Base-by-base conservation (phyloP, 352 stramenopile species). In the Nannochloropsis limnetica region DNA sequence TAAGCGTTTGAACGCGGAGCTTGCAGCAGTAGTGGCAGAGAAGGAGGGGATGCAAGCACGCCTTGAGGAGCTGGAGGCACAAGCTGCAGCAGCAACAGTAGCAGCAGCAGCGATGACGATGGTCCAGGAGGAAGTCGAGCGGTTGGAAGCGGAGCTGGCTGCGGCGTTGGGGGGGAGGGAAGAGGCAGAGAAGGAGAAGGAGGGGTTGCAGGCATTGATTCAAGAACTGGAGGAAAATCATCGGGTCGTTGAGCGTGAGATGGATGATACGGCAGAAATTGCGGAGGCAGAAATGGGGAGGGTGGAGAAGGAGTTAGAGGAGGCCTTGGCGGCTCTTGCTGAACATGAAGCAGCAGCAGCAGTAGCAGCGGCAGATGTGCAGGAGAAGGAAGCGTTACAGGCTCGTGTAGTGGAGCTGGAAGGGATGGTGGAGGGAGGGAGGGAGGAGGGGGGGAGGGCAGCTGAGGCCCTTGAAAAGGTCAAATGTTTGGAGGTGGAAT, bases 261-360 rank as follows among this genome's bases (percentile, higher is more conserved):
- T 6, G 25, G 61, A 8, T 15, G 25, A 74, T 15, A 29, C 61
- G n/a, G 25, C n/a, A 11, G 61, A 74, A 29, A 29, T 31, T 31
- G 61, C 61, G n/a, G 25, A 74, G 20, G 25, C n/a, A 20, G 61
- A 74, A 20, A 74, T 74, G 9, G 61, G 61, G n/a, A 1, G 61
- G 2, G n/a, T 74, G 25, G 61, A 74, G n/a, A 74, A 23, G 61
- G 9, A 74, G 61, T 74, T 74, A 29, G 25, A 74, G n/a, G 61
- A 74, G n/a, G 61, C 61, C n/a, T 25, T 74, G n/a, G 61, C 61
- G 15, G 61, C 61, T 31, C 61, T 74, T 74, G 61, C 61, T 74
- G 61, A 74, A 22, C n/a, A 20, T 22, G n/a, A 29, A 22, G 61
- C 61, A 11, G 20, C 15, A 8, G 3, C 25, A 74, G 61, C 61